Evolutionary conservation across 345 rosid species (phyloP).

Genomic region (Syzygium aromaticum): DNA sequence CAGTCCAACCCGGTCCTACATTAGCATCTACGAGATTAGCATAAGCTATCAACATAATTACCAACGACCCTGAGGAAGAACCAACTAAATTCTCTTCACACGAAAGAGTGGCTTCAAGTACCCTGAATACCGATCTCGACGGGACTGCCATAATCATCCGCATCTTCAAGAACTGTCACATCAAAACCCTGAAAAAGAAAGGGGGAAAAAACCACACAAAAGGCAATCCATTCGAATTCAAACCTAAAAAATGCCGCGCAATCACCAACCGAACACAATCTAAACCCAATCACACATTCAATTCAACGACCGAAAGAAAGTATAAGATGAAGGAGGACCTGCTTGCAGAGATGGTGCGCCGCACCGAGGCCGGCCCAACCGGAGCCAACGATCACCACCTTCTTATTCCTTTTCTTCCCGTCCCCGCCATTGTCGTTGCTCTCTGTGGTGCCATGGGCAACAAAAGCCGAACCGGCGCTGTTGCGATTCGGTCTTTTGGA

Average conservation of each 20-base stretch:
- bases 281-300: background rate
- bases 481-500: background rate
- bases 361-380: conserved; percentile 68
- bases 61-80: background rate
- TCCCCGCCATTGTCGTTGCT: background rate
- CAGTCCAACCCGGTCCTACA: background rate
- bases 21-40: background rate
- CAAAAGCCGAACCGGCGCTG: background rate
- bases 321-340: conserved; percentile 8
- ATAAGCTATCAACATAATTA: background rate
- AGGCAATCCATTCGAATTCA: background rate
- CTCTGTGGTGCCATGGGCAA: background rate
- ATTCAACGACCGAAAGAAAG: background rate
- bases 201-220: background rate
- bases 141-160: conserved; percentile 29
- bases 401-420: conserved; percentile 17
- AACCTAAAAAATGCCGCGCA: background rate
- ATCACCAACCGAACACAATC: background rate
- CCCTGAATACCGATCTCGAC: conserved; percentile 52
- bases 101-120: background rate
- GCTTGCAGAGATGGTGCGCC: conserved; percentile 52
- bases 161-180: conserved; percentile 46
- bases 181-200: conserved; percentile 40
- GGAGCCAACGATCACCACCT: conserved; percentile 45
- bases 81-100: background rate